phyloP scores from a whole-genome alignment of 2,329 filamentous ascomycete genomes.

The Knoxdaviesia capensis region DNA sequence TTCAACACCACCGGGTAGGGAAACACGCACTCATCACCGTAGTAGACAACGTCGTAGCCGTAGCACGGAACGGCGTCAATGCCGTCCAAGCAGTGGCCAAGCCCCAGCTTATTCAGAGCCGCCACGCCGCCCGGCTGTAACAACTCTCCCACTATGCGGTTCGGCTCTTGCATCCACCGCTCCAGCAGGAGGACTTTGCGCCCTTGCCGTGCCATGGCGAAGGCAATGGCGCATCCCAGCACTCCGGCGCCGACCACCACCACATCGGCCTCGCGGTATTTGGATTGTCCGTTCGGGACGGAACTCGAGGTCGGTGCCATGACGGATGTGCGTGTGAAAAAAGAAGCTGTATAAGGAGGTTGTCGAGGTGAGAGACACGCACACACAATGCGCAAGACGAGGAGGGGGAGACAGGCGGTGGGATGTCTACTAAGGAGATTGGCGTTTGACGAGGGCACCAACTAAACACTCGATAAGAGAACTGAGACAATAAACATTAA shows the following conservation, averaged over 20 bases:
- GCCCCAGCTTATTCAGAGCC: slow-evolving; percentile 60
- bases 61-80: slow-evolving; percentile 72
- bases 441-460: too few species aligned
- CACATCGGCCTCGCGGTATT: slow-evolving; percentile 53
- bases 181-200: slow-evolving; percentile 82
- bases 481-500: too few species aligned
- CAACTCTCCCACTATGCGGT: slow-evolving; percentile 89
- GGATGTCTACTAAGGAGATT: too few species aligned
- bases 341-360: too few species aligned
- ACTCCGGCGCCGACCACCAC: slow-evolving; percentile 86
- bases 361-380: too few species aligned
- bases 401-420: too few species aligned
- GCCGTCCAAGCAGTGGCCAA: slow-evolving; percentile 63
- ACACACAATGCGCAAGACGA: too few species aligned
- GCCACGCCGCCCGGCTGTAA: slow-evolving; percentile 80
- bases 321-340: too few species aligned
- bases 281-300: slow-evolving; percentile 1
- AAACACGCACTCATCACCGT: slow-evolving; percentile 52
- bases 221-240: slow-evolving; percentile 71
- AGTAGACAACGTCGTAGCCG: slow-evolving; percentile 78
- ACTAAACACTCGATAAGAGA: too few species aligned
- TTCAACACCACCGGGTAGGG: slow-evolving; percentile 45
- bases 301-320: too few species aligned
- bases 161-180: slow-evolving; percentile 72
- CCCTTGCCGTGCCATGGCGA: slow-evolving; percentile 70